phyloP scores from a whole-genome alignment of 2,329 filamentous ascomycete genomes.

The Calonectria pteridis region DNA sequence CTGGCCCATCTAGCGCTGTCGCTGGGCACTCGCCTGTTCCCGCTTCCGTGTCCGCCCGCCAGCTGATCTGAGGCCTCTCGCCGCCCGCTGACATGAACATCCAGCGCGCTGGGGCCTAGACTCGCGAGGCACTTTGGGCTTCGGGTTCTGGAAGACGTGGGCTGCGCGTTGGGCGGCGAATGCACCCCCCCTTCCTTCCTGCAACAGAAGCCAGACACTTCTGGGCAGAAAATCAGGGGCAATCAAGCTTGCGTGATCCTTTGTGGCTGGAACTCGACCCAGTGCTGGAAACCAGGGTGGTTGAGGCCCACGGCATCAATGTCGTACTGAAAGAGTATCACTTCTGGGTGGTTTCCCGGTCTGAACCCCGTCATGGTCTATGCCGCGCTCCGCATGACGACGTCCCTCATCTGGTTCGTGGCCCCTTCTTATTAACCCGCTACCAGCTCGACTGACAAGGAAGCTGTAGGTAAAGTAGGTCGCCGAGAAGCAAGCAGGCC shows the following conservation, averaged over 20 bases:
- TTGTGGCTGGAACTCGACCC: constrained; percentile 26
- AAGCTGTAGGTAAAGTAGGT: constrained; percentile 21
- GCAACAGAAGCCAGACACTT: neutral
- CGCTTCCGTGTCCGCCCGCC: neutral
- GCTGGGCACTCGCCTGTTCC: neutral
- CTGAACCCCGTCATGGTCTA: neutral
- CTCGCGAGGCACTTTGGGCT: constrained; percentile 1
- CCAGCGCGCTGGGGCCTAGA: neutral
- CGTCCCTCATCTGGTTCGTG: constrained; percentile 3
- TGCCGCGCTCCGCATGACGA: neutral
- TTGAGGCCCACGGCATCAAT: constrained; percentile 10
- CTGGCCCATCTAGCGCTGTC: neutral
- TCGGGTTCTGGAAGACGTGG: constrained; percentile 10
- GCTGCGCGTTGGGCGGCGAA: constrained; percentile 18
- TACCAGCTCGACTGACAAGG: neutral
- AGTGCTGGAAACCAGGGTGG: constrained; percentile 31
- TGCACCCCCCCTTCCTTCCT: neutral
- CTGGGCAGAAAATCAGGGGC: constrained; percentile 10
- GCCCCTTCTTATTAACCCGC: neutral
- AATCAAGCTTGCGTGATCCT: constrained; percentile 31
- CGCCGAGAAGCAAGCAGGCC: constrained; percentile 32
- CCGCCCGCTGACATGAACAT: constrained; percentile 23
- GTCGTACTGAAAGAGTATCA: constrained; percentile 13
- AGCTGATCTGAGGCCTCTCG: constrained; percentile 1
- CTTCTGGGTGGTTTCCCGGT: constrained; percentile 1